Evolutionary conservation across 371 early-diverging fungal species (phyloP), one percentile per base, ranked within the genome.

Genomic region (Circinella minor): DNA sequence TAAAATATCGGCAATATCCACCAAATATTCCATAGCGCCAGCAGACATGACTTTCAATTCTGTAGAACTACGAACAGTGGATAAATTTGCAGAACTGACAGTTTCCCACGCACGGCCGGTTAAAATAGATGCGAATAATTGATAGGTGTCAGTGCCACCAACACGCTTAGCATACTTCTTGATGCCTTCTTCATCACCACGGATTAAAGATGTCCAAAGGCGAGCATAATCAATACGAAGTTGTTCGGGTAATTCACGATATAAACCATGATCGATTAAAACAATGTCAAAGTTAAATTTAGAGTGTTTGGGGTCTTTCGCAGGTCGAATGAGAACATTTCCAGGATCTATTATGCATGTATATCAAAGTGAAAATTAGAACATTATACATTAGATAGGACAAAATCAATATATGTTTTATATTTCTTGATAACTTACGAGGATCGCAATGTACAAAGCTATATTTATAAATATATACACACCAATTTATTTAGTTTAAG

Each of bases 231-330:
- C 86, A 13, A 90, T 82, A n/a, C 94, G 88, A 79, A 97, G 89
- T n/a, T 87, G 85, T 4, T 83, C 77, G 2, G 91, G 67, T 39
- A 98, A 79, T 46, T 80, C 80, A n/a, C 95, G 91, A 78, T 98
- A 98, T 14, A 98, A 83, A 5, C 98, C 98, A 75, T 97, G 98
- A 74, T 98, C 98, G 63, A 98, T 78, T 13, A 98, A 80, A 4
- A 96, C 92, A 46, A 98, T 74, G 64, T 96, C 93, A 80, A 95
- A 97, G 76, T 95, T 95, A 71, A 88, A 77, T 17, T 87, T 83
- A 4, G 87, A 81, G 15, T 72, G 63, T 9, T 79, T 76, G 36
- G 80, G 78, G 9, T 86, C 61, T 34, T 81, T 77, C 6, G 81
- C 75, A n/a, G 91, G 87, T 17, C 92, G 85, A n/a, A 92, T 87